Evolutionary conservation across 1,139 yeast genomes (phyloP).

Genomic region (Candida dubliniensis): DNA sequence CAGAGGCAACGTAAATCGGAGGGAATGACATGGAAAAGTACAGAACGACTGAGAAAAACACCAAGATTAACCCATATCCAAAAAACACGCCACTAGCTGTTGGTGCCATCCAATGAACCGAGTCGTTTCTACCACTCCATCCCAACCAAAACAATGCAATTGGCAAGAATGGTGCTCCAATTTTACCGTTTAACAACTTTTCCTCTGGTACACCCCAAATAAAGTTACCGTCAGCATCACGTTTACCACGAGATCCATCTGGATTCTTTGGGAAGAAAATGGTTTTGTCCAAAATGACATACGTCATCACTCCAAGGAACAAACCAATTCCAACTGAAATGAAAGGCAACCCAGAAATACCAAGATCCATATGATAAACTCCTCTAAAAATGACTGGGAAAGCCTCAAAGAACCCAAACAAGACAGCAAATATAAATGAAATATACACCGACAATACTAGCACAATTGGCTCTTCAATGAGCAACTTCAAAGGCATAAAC

Average conservation of each 20-base stretch:
- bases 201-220: slow-evolving; percentile 41
- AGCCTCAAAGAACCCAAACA: slow-evolving; percentile 78
- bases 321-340: slow-evolving; percentile 70
- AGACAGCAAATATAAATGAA: slow-evolving; percentile 71
- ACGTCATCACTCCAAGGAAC: slow-evolving; percentile 51
- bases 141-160: slow-evolving; percentile 78
- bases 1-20: slow-evolving; percentile 70
- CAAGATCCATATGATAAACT: slow-evolving; percentile 55
- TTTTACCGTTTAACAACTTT: slow-evolving; percentile 45
- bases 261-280: slow-evolving; percentile 56
- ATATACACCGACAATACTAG: slow-evolving; percentile 63
- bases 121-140: slow-evolving; percentile 59
- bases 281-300: slow-evolving; percentile 48
- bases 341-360: slow-evolving; percentile 67
- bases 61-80: slow-evolving; percentile 70
- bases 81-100: slow-evolving; percentile 73
- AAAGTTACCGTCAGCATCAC: slow-evolving; percentile 56
- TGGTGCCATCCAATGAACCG: slow-evolving; percentile 78
- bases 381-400: slow-evolving; percentile 72
- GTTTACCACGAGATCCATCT: slow-evolving; percentile 61
- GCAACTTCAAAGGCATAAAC: slow-evolving; percentile 63
- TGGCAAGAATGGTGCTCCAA: slow-evolving; percentile 66
- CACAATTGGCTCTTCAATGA: slow-evolving; percentile 68
- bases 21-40: slow-evolving; percentile 77
- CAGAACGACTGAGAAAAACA: slow-evolving; percentile 70